Conservation (phyloP, 257 asterid genomes). For the Buddleja alternifolia region DNA sequence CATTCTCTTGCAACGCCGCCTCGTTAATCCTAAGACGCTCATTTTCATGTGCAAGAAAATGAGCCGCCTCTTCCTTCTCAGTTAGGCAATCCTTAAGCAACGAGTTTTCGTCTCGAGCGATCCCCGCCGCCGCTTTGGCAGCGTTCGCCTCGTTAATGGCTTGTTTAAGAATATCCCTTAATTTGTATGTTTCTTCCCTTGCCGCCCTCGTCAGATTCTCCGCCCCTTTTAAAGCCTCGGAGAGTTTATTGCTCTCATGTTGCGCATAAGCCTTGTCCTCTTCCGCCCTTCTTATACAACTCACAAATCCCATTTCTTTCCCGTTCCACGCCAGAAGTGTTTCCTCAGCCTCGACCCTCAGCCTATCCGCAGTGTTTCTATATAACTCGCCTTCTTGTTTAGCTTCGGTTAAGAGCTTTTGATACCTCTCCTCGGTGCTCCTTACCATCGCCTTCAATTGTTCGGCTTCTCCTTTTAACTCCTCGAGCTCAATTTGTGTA, state of each 20-base stretch:
- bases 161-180: conserved; percentile 77
- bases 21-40: conserved; percentile 68
- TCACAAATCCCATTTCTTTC: conserved; percentile 79
- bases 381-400: conserved; percentile 55
- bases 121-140: conserved; percentile 75
- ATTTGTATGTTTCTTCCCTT: conserved; percentile 58
- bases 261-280: conserved; percentile 62
- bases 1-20: conserved; percentile 61
- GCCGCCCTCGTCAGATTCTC: conserved; percentile 53
- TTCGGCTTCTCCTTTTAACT: conserved; percentile 43
- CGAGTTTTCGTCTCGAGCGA: conserved; percentile 77
- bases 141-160: conserved; percentile 78
- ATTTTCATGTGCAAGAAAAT: conserved; percentile 58
- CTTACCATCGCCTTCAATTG: conserved; percentile 47
- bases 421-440: conserved; percentile 40
- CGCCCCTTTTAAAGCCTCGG: conserved; percentile 50
- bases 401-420: conserved; percentile 53
- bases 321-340: conserved; percentile 81
- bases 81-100: conserved; percentile 57
- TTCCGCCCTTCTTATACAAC: conserved; percentile 70
- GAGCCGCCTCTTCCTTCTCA: conserved; percentile 69
- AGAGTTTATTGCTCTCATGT: conserved; percentile 46
- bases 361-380: conserved; percentile 58
- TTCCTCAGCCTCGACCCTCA: conserved; percentile 86
- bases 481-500: conserved; percentile 45